Percentiles rank a stretch among this genome's conserved stretches.
phyloP scores from a whole-genome alignment of 139 green algal genomes.

The Microglena sp. region DNA sequence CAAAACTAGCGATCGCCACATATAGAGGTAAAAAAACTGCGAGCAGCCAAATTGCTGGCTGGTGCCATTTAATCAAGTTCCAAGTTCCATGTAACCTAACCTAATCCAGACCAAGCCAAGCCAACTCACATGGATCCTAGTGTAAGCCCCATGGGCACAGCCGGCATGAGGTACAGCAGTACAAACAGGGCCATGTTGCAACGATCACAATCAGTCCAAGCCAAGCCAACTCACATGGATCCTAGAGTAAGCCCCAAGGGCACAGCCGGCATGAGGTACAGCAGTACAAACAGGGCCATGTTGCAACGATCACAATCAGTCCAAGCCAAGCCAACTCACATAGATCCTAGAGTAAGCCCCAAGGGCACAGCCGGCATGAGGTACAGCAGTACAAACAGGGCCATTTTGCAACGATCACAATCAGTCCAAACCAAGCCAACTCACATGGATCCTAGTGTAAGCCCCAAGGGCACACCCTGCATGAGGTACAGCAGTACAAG shows the following conservation, averaged over 20 bases:
- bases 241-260: too few relatives aligned
- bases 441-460: conserved; percentile 78
- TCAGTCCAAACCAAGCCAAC: conserved; percentile 13
- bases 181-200: neutral
- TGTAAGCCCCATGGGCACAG: too few relatives aligned
- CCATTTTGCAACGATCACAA: conserved; percentile 49
- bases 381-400: conserved; percentile 78
- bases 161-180: too few relatives aligned
- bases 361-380: conserved; percentile 80
- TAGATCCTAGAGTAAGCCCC: conserved; percentile 67
- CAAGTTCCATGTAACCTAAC: too few relatives aligned
- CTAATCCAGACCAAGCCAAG: too few relatives aligned
- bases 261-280: too few relatives aligned
- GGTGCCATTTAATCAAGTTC: too few relatives aligned
- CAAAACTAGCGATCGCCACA: too few relatives aligned
- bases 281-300: neutral
- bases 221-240: too few relatives aligned
- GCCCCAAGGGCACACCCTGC: conserved; percentile 77
- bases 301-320: neutral
- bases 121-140: too few relatives aligned
- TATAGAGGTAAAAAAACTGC: too few relatives aligned
- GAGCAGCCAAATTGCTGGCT: too few relatives aligned
- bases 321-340: conserved; percentile 47
- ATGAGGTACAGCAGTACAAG: conserved; percentile 81
- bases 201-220: neutral